Evolutionary conservation across 1,284 basidiomycete genomes (phyloP), one percentile per base, ranked within the genome.

Genomic region (Leccinum cinnamomeum): DNA sequence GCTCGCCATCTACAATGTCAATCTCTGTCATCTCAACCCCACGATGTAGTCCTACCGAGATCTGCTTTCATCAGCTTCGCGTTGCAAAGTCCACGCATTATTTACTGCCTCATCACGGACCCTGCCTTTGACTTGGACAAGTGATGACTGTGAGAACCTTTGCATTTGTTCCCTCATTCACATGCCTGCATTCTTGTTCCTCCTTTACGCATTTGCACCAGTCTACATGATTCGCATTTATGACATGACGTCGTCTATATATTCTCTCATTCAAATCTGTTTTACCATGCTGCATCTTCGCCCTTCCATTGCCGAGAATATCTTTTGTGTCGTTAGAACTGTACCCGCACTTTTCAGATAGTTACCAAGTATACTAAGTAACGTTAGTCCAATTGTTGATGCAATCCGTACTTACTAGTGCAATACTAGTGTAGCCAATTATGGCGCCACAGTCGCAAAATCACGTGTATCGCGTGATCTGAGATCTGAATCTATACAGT

Each of bases 121-220:
- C 70, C 75, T 61, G 67, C 67, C 64, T 65, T 33, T 46, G 62
- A 63, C 64, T 65, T 74, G 73, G 73, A 74, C 65, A 53, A 66
- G 72, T 69, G 65, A 74, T 70, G 46, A 61, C 33, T 61, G 46
- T 62, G 60, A 23, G 20, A 30, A 44, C 44, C 56, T 55, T 53
- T 65, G 62, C 63, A 69, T 65, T 64, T 63, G 61, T 62, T 65
- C 28, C 50, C 53, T 56, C 63, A 65, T 60, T 60, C 60, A 62
- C 20, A 67, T 67, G 68, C 61, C 59, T 57, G 61, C 64, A 70
- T 67, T 74, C 73, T 73, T 73, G 70, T 65, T 57, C 60, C 53
- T 37, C 46, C 58, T 46, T 65, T 57, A 54, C 50, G 20, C 68
- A 64, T 41, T 56, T 66, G 62, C 69, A 70, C 62, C 56, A 57